These are phyloP conservation scores for Gastrolobium bilobum DNA, from an alignment of 306 rosid genomes.

Conservation along the genomic window DNA sequence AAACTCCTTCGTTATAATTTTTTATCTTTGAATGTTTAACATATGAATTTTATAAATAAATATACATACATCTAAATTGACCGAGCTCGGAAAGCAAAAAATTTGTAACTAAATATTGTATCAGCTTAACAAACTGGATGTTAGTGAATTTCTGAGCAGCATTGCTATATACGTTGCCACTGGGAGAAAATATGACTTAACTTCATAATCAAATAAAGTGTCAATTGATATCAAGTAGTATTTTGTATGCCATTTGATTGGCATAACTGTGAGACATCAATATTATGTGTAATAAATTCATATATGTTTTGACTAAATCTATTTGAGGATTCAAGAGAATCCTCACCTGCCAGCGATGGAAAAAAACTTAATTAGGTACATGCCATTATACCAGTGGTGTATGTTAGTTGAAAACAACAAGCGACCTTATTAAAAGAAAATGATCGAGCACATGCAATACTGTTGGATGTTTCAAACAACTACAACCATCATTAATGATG, in stretches of 20 bases:
- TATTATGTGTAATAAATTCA: neutral
- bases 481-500: neutral
- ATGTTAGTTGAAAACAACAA: slow-evolving; percentile 1
- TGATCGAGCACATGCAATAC: slow-evolving; percentile 32
- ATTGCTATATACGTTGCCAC: no score
- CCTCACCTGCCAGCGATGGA: neutral
- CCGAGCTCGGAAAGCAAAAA: no score
- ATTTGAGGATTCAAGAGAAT: neutral
- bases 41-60: no score
- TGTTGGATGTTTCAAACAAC: slow-evolving; percentile 34
- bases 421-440: neutral
- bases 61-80: no score
- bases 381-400: slow-evolving; percentile 1
- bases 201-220: no score
- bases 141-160: no score
- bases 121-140: no score
- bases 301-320: neutral
- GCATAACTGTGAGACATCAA: neutral
- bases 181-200: no score
- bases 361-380: neutral
- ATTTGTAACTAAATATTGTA: no score
- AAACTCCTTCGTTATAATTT: no score
- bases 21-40: no score
- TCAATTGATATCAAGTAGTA: no score
- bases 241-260: neutral